Evolutionary conservation across 768 basidiomycete species (phyloP).

Genomic region (Serendipita sp.): DNA sequence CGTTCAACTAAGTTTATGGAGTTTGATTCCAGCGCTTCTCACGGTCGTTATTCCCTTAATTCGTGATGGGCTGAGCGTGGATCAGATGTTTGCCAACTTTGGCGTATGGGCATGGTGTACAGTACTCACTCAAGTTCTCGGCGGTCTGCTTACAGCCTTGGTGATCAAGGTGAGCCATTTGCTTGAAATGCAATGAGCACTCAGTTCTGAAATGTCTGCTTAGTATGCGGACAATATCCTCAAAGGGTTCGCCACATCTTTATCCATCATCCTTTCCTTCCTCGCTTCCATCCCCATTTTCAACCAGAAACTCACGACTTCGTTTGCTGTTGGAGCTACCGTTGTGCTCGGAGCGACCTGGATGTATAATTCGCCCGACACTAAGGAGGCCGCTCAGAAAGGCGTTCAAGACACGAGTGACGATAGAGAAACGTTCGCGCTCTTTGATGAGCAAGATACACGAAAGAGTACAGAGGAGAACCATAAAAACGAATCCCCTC

Average conservation of each 20-base stretch:
- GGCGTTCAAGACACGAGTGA: background rate
- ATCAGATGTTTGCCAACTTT: conserved; percentile 65
- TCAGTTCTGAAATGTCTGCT: background rate
- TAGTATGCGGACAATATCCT: conserved; percentile 79
- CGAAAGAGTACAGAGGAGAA: background rate
- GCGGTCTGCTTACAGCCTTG: conserved; percentile 82
- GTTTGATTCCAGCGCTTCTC: conserved; percentile 70
- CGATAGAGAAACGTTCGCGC: no score
- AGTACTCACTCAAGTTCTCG: conserved; percentile 72
- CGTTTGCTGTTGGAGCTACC: conserved; percentile 70
- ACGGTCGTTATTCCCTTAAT: conserved; percentile 42
- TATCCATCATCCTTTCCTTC: conserved; percentile 92
- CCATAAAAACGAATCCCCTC: background rate
- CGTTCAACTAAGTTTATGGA: conserved; percentile 89
- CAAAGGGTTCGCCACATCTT: conserved; percentile 89
- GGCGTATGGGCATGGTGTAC: conserved; percentile 86
- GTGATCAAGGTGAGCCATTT: conserved; percentile 42
- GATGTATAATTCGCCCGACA: conserved; percentile 67
- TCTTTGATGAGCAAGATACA: no score
- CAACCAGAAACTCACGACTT: conserved; percentile 69
- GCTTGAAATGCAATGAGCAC: background rate
- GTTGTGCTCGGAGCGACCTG: conserved; percentile 81
- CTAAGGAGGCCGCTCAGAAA: background rate
- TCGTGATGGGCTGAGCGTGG: conserved; percentile 23
- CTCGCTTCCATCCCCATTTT: conserved; percentile 81